A percentile compares a stretch with the other conserved stretches of the same genome.
Conservation (phyloP, 78 protist species). For the Dictyostelium discoideum region DNA sequence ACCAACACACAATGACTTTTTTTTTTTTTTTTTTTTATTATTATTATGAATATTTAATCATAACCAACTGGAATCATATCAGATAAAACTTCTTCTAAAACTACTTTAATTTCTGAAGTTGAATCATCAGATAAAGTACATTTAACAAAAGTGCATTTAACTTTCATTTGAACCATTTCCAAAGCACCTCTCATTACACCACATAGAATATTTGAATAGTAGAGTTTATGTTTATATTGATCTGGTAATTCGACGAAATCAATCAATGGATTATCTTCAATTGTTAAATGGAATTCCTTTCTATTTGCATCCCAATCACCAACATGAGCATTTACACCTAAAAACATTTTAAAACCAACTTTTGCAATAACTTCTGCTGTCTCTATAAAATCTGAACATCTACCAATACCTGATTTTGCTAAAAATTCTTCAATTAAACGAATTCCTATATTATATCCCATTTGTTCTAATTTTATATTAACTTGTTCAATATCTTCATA, state of each 20-base stretch:
- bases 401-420: slow-evolving; percentile 86
- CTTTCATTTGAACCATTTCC: slow-evolving; percentile 93
- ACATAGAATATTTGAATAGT: slow-evolving; percentile 94
- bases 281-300: slow-evolving; percentile 79
- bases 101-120: slow-evolving; percentile 89
- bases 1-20: too few species aligned
- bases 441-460: slow-evolving; percentile 98
- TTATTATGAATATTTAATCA: slow-evolving; percentile 31
- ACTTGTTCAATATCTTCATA: slow-evolving; percentile 91
- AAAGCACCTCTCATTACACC: slow-evolving; percentile 98
- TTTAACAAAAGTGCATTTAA: slow-evolving; percentile 72
- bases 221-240: slow-evolving; percentile 14
- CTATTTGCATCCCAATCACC: slow-evolving; percentile 83
- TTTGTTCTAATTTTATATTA: slow-evolving; percentile 95
- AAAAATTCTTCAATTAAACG: slow-evolving; percentile 97
- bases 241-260: slow-evolving; percentile 98
- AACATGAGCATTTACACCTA: slow-evolving; percentile 91
- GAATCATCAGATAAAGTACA: slow-evolving; percentile 92
- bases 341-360: slow-evolving; percentile 97
- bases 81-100: slow-evolving; percentile 79
- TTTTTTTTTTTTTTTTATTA: too few species aligned
- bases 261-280: slow-evolving; percentile 88
- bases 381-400: slow-evolving; percentile 90
- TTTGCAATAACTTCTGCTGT: slow-evolving; percentile 97
- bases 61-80: slow-evolving; percentile 83